Conservation (phyloP, 495 filamentous ascomycete species). For the Physcia stellaris region DNA sequence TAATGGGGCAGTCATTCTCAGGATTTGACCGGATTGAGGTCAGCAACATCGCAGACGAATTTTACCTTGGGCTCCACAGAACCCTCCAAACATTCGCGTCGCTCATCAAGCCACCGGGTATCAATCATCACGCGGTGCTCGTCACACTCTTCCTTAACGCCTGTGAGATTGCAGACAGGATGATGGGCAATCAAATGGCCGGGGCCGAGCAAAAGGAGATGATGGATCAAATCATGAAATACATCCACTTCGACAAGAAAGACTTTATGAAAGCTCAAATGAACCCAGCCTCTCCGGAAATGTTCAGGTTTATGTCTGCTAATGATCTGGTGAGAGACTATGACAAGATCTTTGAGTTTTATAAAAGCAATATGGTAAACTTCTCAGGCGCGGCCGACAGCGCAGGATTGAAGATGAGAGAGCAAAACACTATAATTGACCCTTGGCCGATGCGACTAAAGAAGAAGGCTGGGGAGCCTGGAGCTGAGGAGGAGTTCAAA, state of each 20-base stretch:
- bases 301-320: slow-evolving; percentile 1
- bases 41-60: slow-evolving; percentile 17
- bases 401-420: slow-evolving; percentile 6
- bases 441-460: slow-evolving; percentile 11
- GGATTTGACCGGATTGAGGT: slow-evolving; percentile 9
- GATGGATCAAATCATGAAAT: neutral
- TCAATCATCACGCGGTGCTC: slow-evolving; percentile 19
- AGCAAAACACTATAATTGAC: slow-evolving; percentile 8
- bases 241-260: neutral
- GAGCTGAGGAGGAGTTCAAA: slow-evolving; percentile 10
- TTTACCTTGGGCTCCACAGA: slow-evolving; percentile 9
- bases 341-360: neutral
- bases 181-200: no score
- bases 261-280: neutral
- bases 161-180: no score
- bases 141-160: slow-evolving; percentile 21
- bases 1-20: no score
- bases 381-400: neutral
- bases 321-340: neutral
- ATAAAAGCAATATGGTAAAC: neutral
- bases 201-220: neutral
- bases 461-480: neutral
- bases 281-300: neutral
- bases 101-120: slow-evolving; percentile 7
- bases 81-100: slow-evolving; percentile 11